A percentile compares a stretch with the other conserved stretches of the same genome.
Evolutionary conservation across 768 basidiomycete species (phyloP).

Genomic region (Vishniacozyma victoriae): DNA sequence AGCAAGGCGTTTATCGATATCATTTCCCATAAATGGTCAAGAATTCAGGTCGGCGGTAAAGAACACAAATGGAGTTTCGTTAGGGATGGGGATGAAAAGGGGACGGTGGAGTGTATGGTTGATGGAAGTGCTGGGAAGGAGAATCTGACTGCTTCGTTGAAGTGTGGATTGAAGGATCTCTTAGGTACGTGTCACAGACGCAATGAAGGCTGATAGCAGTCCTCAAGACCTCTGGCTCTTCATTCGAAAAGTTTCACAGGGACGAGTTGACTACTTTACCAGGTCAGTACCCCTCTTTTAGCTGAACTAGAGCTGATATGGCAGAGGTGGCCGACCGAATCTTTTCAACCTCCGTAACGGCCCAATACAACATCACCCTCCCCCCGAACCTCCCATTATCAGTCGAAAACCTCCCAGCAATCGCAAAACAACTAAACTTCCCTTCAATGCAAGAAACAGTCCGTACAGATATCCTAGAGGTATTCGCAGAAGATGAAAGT

Average conservation of each 20-base stretch:
- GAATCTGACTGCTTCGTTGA: constrained; percentile 58
- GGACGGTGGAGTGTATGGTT: constrained; percentile 55
- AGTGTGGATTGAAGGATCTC: constrained; percentile 69
- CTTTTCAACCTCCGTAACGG: constrained; percentile 80
- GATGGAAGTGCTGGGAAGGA: constrained; percentile 63
- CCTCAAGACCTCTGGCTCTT: constrained; percentile 81
- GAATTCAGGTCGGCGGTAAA: constrained; percentile 56
- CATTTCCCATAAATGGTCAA: constrained; percentile 76
- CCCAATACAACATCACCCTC: constrained; percentile 60
- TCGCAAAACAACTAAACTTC: constrained; percentile 39
- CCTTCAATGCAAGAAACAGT: constrained; percentile 54
- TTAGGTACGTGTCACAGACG: constrained; percentile 55
- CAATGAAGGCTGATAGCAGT: constrained; percentile 49
- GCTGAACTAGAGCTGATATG: not conserved
- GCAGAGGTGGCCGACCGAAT: constrained; percentile 75
- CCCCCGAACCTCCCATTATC: constrained; percentile 37
- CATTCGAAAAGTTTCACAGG: constrained; percentile 70
- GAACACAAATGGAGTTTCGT: constrained; percentile 75
- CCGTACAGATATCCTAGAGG: constrained; percentile 63
- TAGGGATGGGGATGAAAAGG: constrained; percentile 86
- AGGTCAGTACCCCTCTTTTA: constrained; percentile 39
- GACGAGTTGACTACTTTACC: constrained; percentile 77
- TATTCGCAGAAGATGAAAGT: constrained; percentile 81
- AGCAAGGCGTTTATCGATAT: constrained; percentile 62
- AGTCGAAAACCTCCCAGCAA: constrained; percentile 44